These are phyloP conservation scores for Quaeritorhiza haematococci DNA, from an alignment of 371 early-diverging fungal genomes.

Conservation along the genomic window DNA sequence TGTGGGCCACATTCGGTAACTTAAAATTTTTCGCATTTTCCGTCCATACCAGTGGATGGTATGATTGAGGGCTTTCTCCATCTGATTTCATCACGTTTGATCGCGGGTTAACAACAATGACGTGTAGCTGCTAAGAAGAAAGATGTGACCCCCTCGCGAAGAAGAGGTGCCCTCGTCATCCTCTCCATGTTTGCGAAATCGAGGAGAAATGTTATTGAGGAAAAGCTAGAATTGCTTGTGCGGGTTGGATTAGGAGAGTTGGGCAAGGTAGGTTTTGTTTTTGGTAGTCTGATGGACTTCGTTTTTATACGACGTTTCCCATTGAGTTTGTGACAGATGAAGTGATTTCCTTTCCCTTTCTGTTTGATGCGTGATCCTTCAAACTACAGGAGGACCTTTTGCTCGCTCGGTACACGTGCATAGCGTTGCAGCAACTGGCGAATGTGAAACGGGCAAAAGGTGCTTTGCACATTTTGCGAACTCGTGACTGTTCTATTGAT, in stretches of 20 bases:
- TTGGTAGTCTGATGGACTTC: neutral
- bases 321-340: constrained; percentile 4
- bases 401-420: constrained; percentile 83
- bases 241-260: constrained; percentile 79
- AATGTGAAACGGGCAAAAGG: constrained; percentile 47
- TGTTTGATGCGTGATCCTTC: too few species aligned
- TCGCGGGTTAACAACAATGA: constrained; percentile 1
- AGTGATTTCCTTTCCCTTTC: too few species aligned
- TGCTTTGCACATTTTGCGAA: too few species aligned
- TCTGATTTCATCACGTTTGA: too few species aligned
- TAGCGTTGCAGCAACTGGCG: constrained; percentile 68
- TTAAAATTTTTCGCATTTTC: neutral
- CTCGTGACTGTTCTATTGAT: neutral
- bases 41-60: too few species aligned
- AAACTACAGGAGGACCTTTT: constrained; percentile 53
- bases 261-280: constrained; percentile 51
- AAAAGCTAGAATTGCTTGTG: constrained; percentile 75
- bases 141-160: constrained; percentile 62
- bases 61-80: too few species aligned
- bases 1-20: constrained; percentile 80
- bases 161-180: constrained; percentile 87
- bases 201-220: constrained; percentile 66
- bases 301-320: constrained; percentile 3
- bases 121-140: constrained; percentile 54
- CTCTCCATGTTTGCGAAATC: constrained; percentile 88